Evolutionary conservation across 192 early-diverging fungal species (phyloP), one percentile per base, ranked within the genome.

Genomic region (Coemansia sp.): DNA sequence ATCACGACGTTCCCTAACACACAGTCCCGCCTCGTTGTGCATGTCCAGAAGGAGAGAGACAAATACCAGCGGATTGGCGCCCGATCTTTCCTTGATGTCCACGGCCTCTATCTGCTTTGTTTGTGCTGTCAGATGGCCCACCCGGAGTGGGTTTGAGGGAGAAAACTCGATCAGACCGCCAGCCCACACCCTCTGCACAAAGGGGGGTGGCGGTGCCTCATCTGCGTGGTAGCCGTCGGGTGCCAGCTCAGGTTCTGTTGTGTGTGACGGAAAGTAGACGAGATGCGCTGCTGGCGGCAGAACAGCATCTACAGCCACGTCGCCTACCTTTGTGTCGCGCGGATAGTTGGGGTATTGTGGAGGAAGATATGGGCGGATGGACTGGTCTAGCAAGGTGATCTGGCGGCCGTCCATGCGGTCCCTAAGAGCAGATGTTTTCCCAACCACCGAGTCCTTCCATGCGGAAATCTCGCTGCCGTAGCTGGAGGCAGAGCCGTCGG

Each of bases 161-260:
- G 80, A 87, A 61, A 85, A 91, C 41, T 80, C 82, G 13, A 93
- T 82, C 22, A 82, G 72, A 9, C 92, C 94, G 12, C 95, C 94
- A 5, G 90, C 93, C 95, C 95, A 97, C 88, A 97, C 91, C 6
- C 95, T 88, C 42, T 87, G 87, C 15, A 79, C 57, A 67, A 87
- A 95, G 1, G 92, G 90, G 13, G 68, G 77, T 0, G 95, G 95
- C 1, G 95, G 95, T 0, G 88, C 83, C 63, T 89, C 89, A 13
- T 83, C 86, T 47, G 85, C 82, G 63, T 92, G 89, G 68, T 94
- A 94, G n/a, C 95, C 95, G 73, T 97, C 95, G 6, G 78, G 46
- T 15, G 91, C 86, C 10, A 96, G 85, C 40, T 89, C 73, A 8
- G 61, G 49, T 63, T 93, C 92, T 15, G 83, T 78, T 15, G 84